These are phyloP conservation scores for Medicago ruthenica DNA, from an alignment of 306 rosid species.

Conservation along the genomic window DNA sequence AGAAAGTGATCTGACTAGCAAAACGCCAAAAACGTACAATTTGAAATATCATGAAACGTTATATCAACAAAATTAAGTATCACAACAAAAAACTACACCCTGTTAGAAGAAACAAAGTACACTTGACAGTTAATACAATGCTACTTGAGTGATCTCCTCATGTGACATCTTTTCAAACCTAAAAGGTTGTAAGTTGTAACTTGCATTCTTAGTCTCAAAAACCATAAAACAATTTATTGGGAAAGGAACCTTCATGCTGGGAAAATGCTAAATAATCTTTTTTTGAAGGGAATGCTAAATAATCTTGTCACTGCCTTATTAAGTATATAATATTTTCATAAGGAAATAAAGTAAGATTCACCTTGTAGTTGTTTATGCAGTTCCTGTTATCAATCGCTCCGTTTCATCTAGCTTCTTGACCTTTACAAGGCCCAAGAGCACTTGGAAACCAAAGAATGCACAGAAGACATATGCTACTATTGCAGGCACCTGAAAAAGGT, in stretches of 20 bases:
- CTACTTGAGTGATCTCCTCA: constrained; percentile 24
- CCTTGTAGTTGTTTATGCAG: constrained; percentile 67
- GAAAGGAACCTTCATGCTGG: background rate
- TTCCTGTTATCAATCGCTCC: constrained; percentile 87
- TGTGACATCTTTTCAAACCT: constrained; percentile 27
- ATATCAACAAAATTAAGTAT: background rate
- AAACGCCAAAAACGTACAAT: constrained; percentile 6
- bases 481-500: constrained; percentile 82
- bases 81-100: background rate
- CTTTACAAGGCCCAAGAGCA: constrained; percentile 87
- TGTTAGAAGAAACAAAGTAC: background rate
- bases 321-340: background rate
- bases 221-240: constrained; percentile 6
- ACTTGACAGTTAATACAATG: background rate
- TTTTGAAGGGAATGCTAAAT: background rate
- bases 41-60: background rate
- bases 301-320: background rate
- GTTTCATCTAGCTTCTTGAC: constrained; percentile 85
- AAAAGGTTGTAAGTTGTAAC: background rate
- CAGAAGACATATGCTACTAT: constrained; percentile 66
- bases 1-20: background rate
- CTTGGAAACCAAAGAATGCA: constrained; percentile 86
- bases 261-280: constrained; percentile 8
- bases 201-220: constrained; percentile 37
- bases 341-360: constrained; percentile 40